Conservation (phyloP, 2,329 filamentous ascomycete species). For the Aspergillus vadensis region DNA sequence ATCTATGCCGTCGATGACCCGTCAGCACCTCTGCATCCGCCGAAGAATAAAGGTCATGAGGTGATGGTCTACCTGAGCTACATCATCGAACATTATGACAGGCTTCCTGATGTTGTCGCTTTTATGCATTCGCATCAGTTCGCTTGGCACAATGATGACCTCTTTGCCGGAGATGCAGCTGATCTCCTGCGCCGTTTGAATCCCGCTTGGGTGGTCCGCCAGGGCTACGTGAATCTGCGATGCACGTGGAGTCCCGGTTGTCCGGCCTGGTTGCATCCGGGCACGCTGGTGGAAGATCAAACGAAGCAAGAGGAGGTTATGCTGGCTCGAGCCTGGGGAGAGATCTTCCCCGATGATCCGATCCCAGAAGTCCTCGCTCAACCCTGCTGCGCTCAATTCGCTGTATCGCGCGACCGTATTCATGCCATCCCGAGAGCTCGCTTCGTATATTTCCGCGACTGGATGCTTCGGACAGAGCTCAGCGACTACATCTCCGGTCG, state of each 20-base stretch:
- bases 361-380: constrained; percentile 57
- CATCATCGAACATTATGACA: constrained; percentile 64
- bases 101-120: constrained; percentile 59
- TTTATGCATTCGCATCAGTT: constrained; percentile 62
- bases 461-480: constrained; percentile 60
- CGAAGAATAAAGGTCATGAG: constrained; percentile 64
- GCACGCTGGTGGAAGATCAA: constrained; percentile 41
- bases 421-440: constrained; percentile 54
- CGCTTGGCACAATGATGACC: constrained; percentile 63
- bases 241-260: constrained; percentile 62
- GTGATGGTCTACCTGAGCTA: constrained; percentile 65
- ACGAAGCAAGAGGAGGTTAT: constrained; percentile 51
- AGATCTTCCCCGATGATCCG: constrained; percentile 49
- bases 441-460: constrained; percentile 61
- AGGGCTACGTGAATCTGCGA: constrained; percentile 63
- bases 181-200: constrained; percentile 56
- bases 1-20: constrained; percentile 58
- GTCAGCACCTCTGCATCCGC: constrained; percentile 52
- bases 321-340: constrained; percentile 50
- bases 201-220: constrained; percentile 52
- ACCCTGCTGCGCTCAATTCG: constrained; percentile 67
- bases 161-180: constrained; percentile 53
- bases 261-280: constrained; percentile 59
- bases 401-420: constrained; percentile 60
- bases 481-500: constrained; percentile 59